Evolutionary conservation across 176 grass and related monocot species (phyloP).

Genomic region (Raddia distichophylla): DNA sequence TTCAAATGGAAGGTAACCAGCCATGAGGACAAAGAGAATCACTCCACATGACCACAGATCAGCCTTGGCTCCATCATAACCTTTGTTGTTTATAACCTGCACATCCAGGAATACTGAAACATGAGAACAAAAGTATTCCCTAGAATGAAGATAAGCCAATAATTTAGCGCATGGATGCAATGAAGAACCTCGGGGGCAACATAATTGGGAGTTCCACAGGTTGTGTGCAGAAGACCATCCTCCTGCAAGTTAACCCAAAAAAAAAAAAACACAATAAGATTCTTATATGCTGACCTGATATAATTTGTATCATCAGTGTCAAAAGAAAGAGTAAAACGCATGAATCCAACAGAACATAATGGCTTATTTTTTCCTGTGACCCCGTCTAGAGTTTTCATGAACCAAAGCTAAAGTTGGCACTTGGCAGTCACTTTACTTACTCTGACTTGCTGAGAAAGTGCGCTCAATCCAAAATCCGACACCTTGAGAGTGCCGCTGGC

Average conservation of each 20-base stretch:
- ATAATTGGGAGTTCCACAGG: conserved; percentile 99
- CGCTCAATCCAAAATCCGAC: conserved; percentile 94
- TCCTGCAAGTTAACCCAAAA: conserved; percentile 60
- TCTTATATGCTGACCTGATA: conserved; percentile 8
- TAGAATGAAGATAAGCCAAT: conserved; percentile 5
- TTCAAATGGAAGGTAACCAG: conserved; percentile 90
- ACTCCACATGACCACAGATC: conserved; percentile 99
- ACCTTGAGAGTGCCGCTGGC: conserved; percentile 78
- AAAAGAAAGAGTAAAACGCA: neutral
- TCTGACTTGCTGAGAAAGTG: conserved; percentile 87
- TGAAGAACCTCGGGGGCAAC: conserved; percentile 82
- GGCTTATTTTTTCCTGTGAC: neutral
- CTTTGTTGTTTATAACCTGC: conserved; percentile 90
- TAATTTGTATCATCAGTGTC: neutral
- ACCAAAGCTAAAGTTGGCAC: neutral
- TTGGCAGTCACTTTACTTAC: conserved; percentile 50
- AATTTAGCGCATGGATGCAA: conserved; percentile 27
- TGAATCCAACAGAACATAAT: neutral
- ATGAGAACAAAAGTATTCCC: conserved; percentile 49
- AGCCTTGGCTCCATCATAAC: conserved; percentile 96
- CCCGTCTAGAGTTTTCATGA: neutral
- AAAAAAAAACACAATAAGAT: conserved; percentile 31
- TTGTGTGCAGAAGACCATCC: conserved; percentile 90
- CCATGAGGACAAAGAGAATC: conserved; percentile 97
- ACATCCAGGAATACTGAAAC: conserved; percentile 32